Percentiles rank a stretch among this genome's conserved stretches.
phyloP scores from a whole-genome alignment of 805 yeast genomes.

The Cyberlindnera euphorbiae region DNA sequence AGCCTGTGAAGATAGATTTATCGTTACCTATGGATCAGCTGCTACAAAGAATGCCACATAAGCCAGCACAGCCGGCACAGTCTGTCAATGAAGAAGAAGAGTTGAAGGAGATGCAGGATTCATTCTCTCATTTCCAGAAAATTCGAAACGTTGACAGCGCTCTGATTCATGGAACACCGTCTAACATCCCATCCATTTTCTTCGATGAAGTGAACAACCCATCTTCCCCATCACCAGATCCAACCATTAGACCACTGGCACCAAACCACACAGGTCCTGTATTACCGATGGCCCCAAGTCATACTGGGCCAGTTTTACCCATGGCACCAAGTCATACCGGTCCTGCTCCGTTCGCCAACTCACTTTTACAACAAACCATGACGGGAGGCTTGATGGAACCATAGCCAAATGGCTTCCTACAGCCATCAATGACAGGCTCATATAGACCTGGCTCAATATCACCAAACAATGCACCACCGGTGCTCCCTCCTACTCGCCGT shows the following conservation, averaged over 20 bases:
- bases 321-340: slow-evolving; percentile 7
- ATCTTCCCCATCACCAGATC: slow-evolving; percentile 24
- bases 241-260: slow-evolving; percentile 19
- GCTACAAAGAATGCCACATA: slow-evolving; percentile 44
- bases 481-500: slow-evolving; percentile 16
- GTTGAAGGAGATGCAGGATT: slow-evolving; percentile 68
- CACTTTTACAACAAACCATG: neutral
- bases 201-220: slow-evolving; percentile 23
- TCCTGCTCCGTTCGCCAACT: slow-evolving; percentile 22
- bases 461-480: slow-evolving; percentile 7
- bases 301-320: slow-evolving; percentile 14
- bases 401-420: slow-evolving; percentile 7
- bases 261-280: slow-evolving; percentile 28
- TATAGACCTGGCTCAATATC: slow-evolving; percentile 22
- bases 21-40: slow-evolving; percentile 78
- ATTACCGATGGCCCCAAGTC: slow-evolving; percentile 16
- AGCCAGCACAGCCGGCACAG: slow-evolving; percentile 32
- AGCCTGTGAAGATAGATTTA: slow-evolving; percentile 42
- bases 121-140: slow-evolving; percentile 68
- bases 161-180: slow-evolving; percentile 63
- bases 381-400: neutral
- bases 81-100: slow-evolving; percentile 68
- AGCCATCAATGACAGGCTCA: slow-evolving; percentile 34
- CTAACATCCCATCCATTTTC: slow-evolving; percentile 41
- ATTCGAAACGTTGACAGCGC: slow-evolving; percentile 73